Evolutionary conservation across 441 rosid species (phyloP).

Genomic region (Manihot esculenta): DNA sequence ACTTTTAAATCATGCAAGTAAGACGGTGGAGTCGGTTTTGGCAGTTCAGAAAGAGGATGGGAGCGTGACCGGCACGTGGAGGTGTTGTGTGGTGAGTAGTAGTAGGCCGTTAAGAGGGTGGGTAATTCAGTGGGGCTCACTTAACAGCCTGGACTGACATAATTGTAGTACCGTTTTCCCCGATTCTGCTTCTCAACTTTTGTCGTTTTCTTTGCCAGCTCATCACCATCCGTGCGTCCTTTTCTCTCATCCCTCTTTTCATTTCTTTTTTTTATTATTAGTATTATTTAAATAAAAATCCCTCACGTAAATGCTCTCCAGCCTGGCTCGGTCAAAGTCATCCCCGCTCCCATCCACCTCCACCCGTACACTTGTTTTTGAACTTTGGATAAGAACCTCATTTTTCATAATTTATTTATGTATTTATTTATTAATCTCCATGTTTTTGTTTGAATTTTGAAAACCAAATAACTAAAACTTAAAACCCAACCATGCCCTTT

Average conservation of each 20-base stretch:
- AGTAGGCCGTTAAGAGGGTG: constrained; percentile 31
- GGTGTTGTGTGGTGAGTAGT: neutral
- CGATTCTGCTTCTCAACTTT: constrained; percentile 33
- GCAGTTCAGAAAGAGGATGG: constrained; percentile 19
- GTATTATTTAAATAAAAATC: neutral
- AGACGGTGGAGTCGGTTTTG: constrained; percentile 29
- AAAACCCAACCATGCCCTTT: too few species aligned
- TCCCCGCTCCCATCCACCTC: constrained; percentile 12
- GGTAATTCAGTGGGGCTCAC: constrained; percentile 21
- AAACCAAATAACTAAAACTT: constrained; percentile 4
- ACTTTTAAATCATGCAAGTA: neutral
- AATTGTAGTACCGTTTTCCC: constrained; percentile 32
- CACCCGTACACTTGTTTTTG: constrained; percentile 8
- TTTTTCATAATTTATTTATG: neutral
- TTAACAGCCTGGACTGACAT: constrained; percentile 59
- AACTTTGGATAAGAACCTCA: neutral
- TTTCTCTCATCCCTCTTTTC: constrained; percentile 16
- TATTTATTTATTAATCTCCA: too few species aligned
- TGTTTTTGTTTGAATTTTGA: constrained; percentile 1
- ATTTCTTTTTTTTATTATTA: neutral
- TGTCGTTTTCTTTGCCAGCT: constrained; percentile 52
- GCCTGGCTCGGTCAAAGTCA: constrained; percentile 61
- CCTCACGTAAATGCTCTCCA: constrained; percentile 39
- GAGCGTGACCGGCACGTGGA: constrained; percentile 42
- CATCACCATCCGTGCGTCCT: constrained; percentile 47